These are phyloP conservation scores for Speleostelium caveatum DNA, from an alignment of 78 protist genomes.

Conservation along the genomic window DNA sequence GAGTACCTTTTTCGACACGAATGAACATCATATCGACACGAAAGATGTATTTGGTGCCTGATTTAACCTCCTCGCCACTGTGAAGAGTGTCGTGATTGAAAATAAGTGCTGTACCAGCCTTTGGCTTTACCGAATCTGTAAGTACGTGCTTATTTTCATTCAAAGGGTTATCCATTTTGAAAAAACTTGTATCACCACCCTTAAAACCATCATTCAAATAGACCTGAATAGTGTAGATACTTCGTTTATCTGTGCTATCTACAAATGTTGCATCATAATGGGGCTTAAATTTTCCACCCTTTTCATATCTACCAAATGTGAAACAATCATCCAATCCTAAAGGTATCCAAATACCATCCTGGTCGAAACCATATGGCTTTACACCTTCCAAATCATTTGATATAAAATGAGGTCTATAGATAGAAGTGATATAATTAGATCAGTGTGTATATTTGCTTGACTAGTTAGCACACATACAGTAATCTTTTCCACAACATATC, in stretches of 20 bases:
- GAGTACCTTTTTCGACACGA: slow-evolving; percentile 35
- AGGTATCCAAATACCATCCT: slow-evolving; percentile 74
- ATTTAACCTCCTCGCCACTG: slow-evolving; percentile 21
- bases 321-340: slow-evolving; percentile 67
- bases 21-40: slow-evolving; percentile 78
- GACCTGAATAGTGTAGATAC: slow-evolving; percentile 59
- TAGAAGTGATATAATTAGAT: too few relatives aligned
- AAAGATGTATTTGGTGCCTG: slow-evolving; percentile 28
- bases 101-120: slow-evolving; percentile 32
- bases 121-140: slow-evolving; percentile 25
- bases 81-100: slow-evolving; percentile 78
- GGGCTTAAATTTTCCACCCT: slow-evolving; percentile 58
- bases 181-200: slow-evolving; percentile 72
- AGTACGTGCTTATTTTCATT: slow-evolving; percentile 7
- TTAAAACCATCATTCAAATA: slow-evolving; percentile 51
- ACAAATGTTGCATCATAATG: slow-evolving; percentile 59
- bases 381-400: slow-evolving; percentile 23
- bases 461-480: too few relatives aligned
- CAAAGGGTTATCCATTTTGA: slow-evolving; percentile 18
- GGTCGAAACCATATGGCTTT: slow-evolving; percentile 76
- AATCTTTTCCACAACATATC: slow-evolving; percentile 63
- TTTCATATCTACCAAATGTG: slow-evolving; percentile 59
- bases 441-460: too few relatives aligned
- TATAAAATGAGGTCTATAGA: slow-evolving; percentile 10
- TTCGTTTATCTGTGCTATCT: slow-evolving; percentile 19